Evolutionary conservation across 2,329 filamentous ascomycete genomes (phyloP).

Genomic region (Monosporascus sp.): DNA sequence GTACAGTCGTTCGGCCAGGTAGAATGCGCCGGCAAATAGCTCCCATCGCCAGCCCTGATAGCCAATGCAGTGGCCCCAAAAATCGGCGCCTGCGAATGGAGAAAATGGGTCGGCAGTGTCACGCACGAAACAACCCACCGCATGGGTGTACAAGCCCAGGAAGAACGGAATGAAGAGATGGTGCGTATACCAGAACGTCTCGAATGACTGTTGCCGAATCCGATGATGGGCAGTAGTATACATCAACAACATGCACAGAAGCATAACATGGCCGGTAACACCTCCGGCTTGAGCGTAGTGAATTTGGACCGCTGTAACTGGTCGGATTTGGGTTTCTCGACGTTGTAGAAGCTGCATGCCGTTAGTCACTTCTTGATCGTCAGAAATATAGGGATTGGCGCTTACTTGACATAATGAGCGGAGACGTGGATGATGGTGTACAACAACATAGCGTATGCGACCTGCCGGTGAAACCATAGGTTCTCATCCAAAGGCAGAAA

Average conservation of each 20-base stretch:
- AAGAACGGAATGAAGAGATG: constrained; percentile 97
- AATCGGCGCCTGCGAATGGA: constrained; percentile 74
- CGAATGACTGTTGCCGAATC: constrained; percentile 94
- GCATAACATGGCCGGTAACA: constrained; percentile 94
- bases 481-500: constrained; percentile 95
- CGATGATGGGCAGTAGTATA: constrained; percentile 92
- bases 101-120: constrained; percentile 68
- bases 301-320: constrained; percentile 77
- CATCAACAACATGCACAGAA: constrained; percentile 98
- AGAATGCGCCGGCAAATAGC: constrained; percentile 76
- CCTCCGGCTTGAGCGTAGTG: constrained; percentile 87
- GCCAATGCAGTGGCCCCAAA: constrained; percentile 91
- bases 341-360: constrained; percentile 75
- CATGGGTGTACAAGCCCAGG: constrained; percentile 90
- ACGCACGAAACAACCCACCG: constrained; percentile 92
- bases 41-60: constrained; percentile 99
- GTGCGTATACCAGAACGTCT: constrained; percentile 99
- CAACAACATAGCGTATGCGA: constrained; percentile 82
- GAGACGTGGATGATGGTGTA: constrained; percentile 74
- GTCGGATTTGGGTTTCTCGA: constrained; percentile 82
- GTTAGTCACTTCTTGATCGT: constrained; percentile 18
- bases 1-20: constrained; percentile 82
- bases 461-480: constrained; percentile 92
- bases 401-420: constrained; percentile 90
- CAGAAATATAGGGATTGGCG: neutral